Base-by-base conservation (phyloP, 345 rosid genomes). In the Atalantia buxifolia region DNA sequence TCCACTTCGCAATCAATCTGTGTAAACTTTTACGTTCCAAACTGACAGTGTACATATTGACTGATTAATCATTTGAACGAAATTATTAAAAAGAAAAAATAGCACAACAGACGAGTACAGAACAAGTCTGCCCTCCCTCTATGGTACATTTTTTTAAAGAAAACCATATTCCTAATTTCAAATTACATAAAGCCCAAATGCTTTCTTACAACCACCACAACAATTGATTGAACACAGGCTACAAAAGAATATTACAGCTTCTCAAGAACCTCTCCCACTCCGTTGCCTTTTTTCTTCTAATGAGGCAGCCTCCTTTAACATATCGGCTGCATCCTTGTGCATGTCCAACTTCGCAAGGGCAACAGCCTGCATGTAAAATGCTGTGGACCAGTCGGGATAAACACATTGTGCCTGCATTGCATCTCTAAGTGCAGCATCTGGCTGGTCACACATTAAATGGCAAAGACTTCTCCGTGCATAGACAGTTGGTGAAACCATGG, bases 371-470 rank as follows among this genome's bases (percentile, higher is more conserved):
- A 92, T 89, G 83, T 94, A 92, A 73, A 92, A 90, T 64, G 98
- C 91, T 1, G 98, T 94, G 31, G 98, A 91, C 97, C 98, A 94
- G 4, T 91, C 94, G 0, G 94, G 94, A 75, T 88, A 92, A 3
- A 92, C 94, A 21, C 94, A 94, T 66, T 94, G 94, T 33, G 97
- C 96, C 84, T 94, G 98, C 97, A 94, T 94, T 48, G 97, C 98
- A 80, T 94, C 98, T 81, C 98, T 83, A 12, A 94, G 93, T 56
- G 94, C 97, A 57, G 90, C 97, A 84, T 92, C 98, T 7, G 94
- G 89, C 75, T 92, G 96, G 72, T 92, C 92, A 16, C 91, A 89
- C 38, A 94, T 83, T 53, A 94, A 91, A 83, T 89, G 74, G 80
- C 96, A 94, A 53, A 91, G 89, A 83, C 97, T 89, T 87, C 94